phyloP scores from a whole-genome alignment of 805 yeast species.

The Metschnikowia peoriensis region DNA sequence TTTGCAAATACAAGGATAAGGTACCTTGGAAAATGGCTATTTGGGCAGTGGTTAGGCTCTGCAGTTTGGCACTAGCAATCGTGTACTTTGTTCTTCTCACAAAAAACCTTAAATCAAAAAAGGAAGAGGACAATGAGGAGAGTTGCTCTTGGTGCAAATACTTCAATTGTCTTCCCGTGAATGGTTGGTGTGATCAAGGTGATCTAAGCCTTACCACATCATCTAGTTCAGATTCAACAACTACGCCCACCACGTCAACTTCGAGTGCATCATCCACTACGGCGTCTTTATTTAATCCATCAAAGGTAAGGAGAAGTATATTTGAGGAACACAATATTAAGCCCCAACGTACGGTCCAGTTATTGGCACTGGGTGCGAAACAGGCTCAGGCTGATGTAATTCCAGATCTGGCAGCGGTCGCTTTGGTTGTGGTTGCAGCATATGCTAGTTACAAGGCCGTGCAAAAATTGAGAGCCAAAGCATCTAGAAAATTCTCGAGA shows the following conservation, averaged over 20 bases:
- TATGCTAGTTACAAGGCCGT: constrained; percentile 1
- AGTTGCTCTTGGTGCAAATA: constrained; percentile 74
- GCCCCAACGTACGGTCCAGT: neutral
- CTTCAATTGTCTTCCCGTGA: constrained; percentile 65
- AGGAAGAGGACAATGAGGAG: constrained; percentile 37
- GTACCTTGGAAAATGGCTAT: constrained; percentile 38
- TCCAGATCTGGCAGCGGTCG: constrained; percentile 7
- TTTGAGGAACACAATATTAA: neutral
- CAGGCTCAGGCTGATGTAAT: neutral
- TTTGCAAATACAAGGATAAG: constrained; percentile 33
- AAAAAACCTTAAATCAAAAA: constrained; percentile 43
- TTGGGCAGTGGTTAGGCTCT: constrained; percentile 53
- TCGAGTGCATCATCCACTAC: constrained; percentile 4
- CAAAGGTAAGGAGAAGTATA: constrained; percentile 3
- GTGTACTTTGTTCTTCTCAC: constrained; percentile 51
- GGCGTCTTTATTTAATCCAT: constrained; percentile 1
- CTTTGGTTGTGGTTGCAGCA: constrained; percentile 8
- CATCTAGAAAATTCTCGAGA: neutral
- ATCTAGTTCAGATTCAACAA: neutral
- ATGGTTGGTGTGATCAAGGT: constrained; percentile 65
- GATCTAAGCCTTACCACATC: constrained; percentile 26
- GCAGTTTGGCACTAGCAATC: constrained; percentile 44
- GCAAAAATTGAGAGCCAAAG: neutral
- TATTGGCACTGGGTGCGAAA: constrained; percentile 1
- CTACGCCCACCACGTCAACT: constrained; percentile 8